Percentiles rank a stretch among this genome's conserved stretches.
Conservation (phyloP, 192 early-diverging fungal genomes). For the Podila epigama region DNA sequence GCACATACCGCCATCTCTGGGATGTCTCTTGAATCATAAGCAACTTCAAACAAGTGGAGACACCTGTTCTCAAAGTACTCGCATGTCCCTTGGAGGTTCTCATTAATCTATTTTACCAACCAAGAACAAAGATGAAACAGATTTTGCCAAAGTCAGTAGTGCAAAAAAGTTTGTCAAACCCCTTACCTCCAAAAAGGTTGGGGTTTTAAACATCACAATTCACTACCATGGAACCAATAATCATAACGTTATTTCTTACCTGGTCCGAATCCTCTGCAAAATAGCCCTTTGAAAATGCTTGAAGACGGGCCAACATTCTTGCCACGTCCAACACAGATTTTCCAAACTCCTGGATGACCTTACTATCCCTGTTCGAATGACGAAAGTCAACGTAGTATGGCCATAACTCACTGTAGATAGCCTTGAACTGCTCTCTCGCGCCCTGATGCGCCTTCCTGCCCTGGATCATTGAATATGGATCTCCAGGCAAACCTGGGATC, state of each 20-base stretch:
- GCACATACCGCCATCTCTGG: slow-evolving; percentile 67
- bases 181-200: too few relatives aligned
- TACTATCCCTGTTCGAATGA: slow-evolving; percentile 67
- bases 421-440: slow-evolving; percentile 67
- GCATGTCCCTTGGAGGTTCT: slow-evolving; percentile 66
- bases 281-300: slow-evolving; percentile 59
- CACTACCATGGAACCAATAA: too few relatives aligned
- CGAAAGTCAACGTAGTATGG: slow-evolving; percentile 81
- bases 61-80: slow-evolving; percentile 81
- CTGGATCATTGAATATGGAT: slow-evolving; percentile 55
- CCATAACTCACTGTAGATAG: slow-evolving; percentile 63
- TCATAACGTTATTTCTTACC: too few relatives aligned
- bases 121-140: background rate
- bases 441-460: slow-evolving; percentile 57
- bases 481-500: slow-evolving; percentile 56
- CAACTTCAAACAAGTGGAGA: slow-evolving; percentile 79
- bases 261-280: slow-evolving; percentile 64
- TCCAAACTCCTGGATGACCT: slow-evolving; percentile 72
- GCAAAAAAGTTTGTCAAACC: too few relatives aligned
- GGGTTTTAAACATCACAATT: too few relatives aligned
- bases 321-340: slow-evolving; percentile 68
- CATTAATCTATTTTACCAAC: slow-evolving; percentile 63
- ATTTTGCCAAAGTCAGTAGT: background rate
- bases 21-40: slow-evolving; percentile 71
- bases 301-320: slow-evolving; percentile 63